Percentiles rank a stretch among this genome's conserved stretches.
phyloP scores from a whole-genome alignment of 2,329 filamentous ascomycete species.

The Hymenotorrendiella dingleyae region DNA sequence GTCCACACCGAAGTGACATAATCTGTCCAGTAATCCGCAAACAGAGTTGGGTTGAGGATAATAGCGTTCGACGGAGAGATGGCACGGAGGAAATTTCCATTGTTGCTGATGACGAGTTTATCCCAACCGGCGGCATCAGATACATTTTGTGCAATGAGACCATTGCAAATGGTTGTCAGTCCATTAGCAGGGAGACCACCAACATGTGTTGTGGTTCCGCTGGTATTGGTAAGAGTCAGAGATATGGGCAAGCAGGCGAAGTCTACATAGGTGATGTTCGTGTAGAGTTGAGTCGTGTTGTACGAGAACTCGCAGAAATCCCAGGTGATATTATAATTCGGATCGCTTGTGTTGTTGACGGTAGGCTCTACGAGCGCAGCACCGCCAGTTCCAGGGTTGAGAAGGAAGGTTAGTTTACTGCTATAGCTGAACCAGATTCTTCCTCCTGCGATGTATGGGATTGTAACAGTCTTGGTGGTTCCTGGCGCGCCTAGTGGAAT shows the following conservation, averaged over 20 bases:
- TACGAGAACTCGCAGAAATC: slow-evolving; percentile 65
- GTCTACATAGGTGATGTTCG: slow-evolving; percentile 69
- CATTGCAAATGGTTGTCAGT: slow-evolving; percentile 47
- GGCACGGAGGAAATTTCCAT: slow-evolving; percentile 33
- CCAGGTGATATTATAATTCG: slow-evolving; percentile 57
- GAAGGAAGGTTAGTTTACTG: slow-evolving; percentile 55
- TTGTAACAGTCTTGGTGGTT: slow-evolving; percentile 51
- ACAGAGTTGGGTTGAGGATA: slow-evolving; percentile 35
- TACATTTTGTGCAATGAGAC: slow-evolving; percentile 47
- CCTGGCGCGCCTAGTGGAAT: slow-evolving; percentile 66
- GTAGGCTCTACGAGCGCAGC: slow-evolving; percentile 70
- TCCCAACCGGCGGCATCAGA: slow-evolving; percentile 57
- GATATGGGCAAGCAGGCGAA: slow-evolving; percentile 61
- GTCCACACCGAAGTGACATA: slow-evolving; percentile 42
- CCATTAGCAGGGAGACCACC: slow-evolving; percentile 51
- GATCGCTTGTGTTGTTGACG: slow-evolving; percentile 58
- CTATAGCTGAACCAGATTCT: slow-evolving; percentile 66
- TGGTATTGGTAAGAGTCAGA: slow-evolving; percentile 39
- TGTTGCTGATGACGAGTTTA: slow-evolving; percentile 36
- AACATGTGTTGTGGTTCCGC: slow-evolving; percentile 40
- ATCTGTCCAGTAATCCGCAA: slow-evolving; percentile 37
- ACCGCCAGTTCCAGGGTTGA: slow-evolving; percentile 60
- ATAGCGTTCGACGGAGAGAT: slow-evolving; percentile 36
- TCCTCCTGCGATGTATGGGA: slow-evolving; percentile 65
- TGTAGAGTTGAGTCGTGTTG: slow-evolving; percentile 54